Conservation (phyloP, 2,329 filamentous ascomycete species). For the Alternaria atra region DNA sequence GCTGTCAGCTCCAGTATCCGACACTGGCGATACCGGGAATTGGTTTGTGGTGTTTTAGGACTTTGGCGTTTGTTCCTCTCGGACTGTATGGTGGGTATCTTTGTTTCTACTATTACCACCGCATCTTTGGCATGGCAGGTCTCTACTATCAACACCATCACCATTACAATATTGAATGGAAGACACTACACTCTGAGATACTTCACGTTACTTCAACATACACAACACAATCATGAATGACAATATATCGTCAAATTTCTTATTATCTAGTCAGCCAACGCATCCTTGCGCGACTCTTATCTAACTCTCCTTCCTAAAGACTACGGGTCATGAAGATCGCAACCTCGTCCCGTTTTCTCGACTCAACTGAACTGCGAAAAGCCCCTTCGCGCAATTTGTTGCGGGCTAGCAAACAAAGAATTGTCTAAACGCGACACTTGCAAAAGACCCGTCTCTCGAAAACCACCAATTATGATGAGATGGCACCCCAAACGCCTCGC, state of each 20-base stretch:
- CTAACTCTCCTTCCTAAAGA: not conserved
- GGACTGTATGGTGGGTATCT: no score
- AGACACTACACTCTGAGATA: not conserved
- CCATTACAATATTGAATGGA: not conserved
- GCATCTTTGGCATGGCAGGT: not conserved
- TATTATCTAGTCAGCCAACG: not conserved
- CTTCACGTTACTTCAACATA: not conserved
- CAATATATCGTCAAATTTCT: not conserved
- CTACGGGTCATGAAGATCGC: not conserved
- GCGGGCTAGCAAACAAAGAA: not conserved
- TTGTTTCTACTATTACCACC: not conserved
- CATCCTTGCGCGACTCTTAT: not conserved
- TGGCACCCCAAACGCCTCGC: conserved; percentile 10
- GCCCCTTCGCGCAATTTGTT: conserved; percentile 4
- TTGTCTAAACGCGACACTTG: not conserved
- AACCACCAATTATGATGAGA: not conserved
- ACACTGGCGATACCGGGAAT: not conserved
- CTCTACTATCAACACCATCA: not conserved
- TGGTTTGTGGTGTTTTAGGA: not conserved
- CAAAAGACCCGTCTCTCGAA: not conserved
- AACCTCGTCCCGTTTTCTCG: not conserved
- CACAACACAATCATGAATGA: not conserved
- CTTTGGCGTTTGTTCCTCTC: not conserved
- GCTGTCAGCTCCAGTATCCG: not conserved
- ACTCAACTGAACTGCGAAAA: not conserved